Conservation (phyloP, 257 asterid genomes). For the Solanum habrochaites region DNA sequence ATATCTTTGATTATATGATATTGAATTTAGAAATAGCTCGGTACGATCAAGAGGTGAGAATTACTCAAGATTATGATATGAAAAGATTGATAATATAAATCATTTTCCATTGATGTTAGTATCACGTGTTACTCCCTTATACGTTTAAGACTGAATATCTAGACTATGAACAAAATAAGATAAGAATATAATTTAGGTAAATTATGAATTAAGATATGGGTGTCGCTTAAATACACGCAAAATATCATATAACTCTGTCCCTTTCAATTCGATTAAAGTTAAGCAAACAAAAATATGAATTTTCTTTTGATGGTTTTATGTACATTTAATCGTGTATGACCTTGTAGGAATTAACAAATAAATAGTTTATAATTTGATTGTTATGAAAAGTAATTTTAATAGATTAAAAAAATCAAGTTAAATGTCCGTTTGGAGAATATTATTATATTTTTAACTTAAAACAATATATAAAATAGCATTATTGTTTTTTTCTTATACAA, state of each 20-base stretch:
- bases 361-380: neutral
- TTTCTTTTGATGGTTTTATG: neutral
- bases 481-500: neutral
- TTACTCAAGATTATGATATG: neutral
- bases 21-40: neutral
- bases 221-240: too few species aligned
- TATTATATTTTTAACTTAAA: neutral
- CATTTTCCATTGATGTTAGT: neutral
- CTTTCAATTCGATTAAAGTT: neutral
- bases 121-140: accelerated
- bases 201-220: neutral
- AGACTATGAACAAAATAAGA: neutral
- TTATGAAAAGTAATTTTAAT: neutral
- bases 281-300: neutral
- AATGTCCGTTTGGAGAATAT: neutral
- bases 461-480: neutral
- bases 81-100: neutral
- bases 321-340: neutral
- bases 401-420: neutral
- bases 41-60: neutral
- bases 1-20: neutral
- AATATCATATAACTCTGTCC: neutral
- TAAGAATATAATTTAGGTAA: neutral
- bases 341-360: neutral
- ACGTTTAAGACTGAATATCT: neutral